Evolutionary conservation across 2,329 filamentous ascomycete genomes (phyloP), one percentile per base, ranked within the genome.

Genomic region (Graphilbum ipis-grandicollis): DNA sequence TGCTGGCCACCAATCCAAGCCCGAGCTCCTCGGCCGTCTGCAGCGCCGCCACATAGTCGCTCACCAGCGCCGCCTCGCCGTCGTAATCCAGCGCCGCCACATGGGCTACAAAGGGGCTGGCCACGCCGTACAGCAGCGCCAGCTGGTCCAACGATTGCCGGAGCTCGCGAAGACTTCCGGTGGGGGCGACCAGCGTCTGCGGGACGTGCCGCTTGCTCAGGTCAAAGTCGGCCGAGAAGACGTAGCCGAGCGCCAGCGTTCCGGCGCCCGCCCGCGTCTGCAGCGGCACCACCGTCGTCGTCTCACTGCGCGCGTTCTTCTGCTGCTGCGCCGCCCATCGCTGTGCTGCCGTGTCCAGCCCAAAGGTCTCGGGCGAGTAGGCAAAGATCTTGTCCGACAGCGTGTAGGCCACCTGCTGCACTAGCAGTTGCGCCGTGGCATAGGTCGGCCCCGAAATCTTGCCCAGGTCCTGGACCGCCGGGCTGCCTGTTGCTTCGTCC

Each of bases 321-420:
- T 84, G 77, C 43, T 71, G 63, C 43, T 71, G 60, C 21, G 61
- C 57, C 35, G 73, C 68, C 90, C 90, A 98, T 47, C 73, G 59
- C 56, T 78, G 80, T 37, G 82, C 76, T 33, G 86, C 84, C 43
- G 77, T 58, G 55, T 96, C 88, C 45, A 98, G 70, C 53, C 92
- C 82, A 52, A 94, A 96, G 13, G 83, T 81, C 51, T 93, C 82
- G 21, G 86, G 84, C 3, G 88, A 96, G 65, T 93, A 96, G 39
- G 86, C 81, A 63, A 93, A 98, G 60, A 96, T 76, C 67, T 93
- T 93, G 66, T 96, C 86, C 39, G 88, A 96, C 43, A 98, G 69
- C 44, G 82, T 73, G 62, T 93, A 98, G 42, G 88, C 84, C 45
- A 96, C 79, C 60, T 98, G 90, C 63, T 98, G 90, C 45, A 96